Percentiles rank a stretch among this genome's conserved stretches.
Evolutionary conservation across 345 rosid genomes (phyloP).

Genomic region (Melaleuca quinquenervia): DNA sequence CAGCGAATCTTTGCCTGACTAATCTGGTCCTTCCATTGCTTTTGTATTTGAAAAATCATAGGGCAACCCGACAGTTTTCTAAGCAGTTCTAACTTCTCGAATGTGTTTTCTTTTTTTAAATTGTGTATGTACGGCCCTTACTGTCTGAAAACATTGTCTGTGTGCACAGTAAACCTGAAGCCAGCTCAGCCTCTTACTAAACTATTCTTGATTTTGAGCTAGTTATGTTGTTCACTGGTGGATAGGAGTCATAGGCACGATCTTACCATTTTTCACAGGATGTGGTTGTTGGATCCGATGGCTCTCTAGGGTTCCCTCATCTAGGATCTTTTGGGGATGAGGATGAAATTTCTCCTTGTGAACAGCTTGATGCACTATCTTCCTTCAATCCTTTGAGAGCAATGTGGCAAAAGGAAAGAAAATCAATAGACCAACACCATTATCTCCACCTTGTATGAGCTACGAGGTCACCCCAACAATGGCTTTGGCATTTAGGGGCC

Average conservation of each 20-base stretch:
- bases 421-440: constrained; percentile 58
- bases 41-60: not conserved
- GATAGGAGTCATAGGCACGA: not conserved
- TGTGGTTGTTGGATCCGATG: not conserved
- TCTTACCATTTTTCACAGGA: not conserved
- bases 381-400: not conserved
- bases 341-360: not conserved
- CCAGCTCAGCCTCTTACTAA: not conserved
- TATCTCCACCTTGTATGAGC: constrained; percentile 15
- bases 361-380: not conserved
- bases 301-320: not conserved
- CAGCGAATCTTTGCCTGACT: not conserved
- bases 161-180: not conserved
- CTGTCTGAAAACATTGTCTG: not conserved
- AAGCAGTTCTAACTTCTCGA: not conserved
- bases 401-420: constrained; percentile 71
- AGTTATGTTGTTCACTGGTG: not conserved
- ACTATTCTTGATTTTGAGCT: not conserved
- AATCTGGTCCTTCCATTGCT: not conserved
- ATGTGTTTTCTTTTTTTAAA: not conserved
- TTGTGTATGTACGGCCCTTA: not conserved
- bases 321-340: not conserved
- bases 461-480: not conserved
- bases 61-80: not conserved
- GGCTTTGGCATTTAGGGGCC: not conserved